Base-by-base conservation (phyloP, 2,329 filamentous ascomycete species). In the Apiospora pterosperma region DNA sequence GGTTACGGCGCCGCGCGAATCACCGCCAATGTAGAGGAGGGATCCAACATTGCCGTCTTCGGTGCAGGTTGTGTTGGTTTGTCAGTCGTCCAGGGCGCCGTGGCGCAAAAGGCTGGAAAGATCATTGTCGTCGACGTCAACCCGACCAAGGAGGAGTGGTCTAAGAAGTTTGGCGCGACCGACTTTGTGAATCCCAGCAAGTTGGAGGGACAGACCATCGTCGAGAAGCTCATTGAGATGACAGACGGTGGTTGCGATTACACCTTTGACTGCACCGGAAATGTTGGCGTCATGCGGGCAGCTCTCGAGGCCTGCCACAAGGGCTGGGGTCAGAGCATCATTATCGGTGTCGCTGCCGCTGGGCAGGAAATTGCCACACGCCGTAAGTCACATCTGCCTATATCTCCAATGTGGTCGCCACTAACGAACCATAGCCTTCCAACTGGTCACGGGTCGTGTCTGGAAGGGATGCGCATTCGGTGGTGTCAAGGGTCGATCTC, bases 401-500 rank as follows among this genome's bases (percentile, higher is more conserved):
- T 2, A 14, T 23, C n/a, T 21, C 8, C 16, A 36, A 14, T 36
- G 36, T 8, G 16, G 14, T 41, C 11, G 25, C 14, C 16, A 31
- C 60, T 62, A 36, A 62, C 60, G 34, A 42, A 3, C 4, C 28
- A 64, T 71, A 96, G 92, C 96, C 77, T 99, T 99, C 90, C 96
- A 98, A 85, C 89, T 99, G 68, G 96, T 99, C 72, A 99, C 96
- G 55, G 96, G 96, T 67, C 93, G 96, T 77, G 92, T 97, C 67
- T 99, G 96, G 96, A 97, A 92, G 83, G 96, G 96, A 63, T 98
- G 95, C 77, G 96, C 96, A 21, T 99, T 99, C 75, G 96, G 96
- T 71, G 96, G 96, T 73, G 94, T 99, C 85, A 99, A 98, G 86
- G 96, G 96, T 72, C 94, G 96, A 75, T 90, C 92, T 38, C 96